These are phyloP conservation scores for Colletotrichum lupini DNA, from an alignment of 2,329 filamentous ascomycete species.

Conservation along the genomic window DNA sequence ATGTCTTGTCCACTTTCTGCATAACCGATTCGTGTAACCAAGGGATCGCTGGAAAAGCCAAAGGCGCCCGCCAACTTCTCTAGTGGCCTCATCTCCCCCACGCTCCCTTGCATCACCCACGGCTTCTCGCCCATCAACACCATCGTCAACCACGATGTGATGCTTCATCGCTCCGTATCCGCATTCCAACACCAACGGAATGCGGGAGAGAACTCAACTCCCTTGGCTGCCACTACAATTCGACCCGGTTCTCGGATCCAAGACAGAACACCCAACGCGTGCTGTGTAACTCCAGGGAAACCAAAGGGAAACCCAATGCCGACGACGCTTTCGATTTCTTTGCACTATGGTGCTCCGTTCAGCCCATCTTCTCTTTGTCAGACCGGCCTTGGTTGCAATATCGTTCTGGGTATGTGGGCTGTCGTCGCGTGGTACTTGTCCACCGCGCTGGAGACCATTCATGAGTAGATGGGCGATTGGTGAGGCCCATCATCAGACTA, in stretches of 20 bases:
- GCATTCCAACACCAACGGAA: background rate
- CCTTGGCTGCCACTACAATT: background rate
- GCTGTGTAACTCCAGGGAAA: background rate
- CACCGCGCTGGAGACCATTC: background rate
- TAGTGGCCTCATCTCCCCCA: background rate
- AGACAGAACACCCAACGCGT: background rate
- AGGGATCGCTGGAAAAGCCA: background rate
- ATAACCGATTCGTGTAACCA: background rate
- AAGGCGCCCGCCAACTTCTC: background rate
- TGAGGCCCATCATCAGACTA: background rate
- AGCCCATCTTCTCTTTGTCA: background rate
- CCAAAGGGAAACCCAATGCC: background rate
- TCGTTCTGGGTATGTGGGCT: background rate
- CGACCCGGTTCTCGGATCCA: background rate
- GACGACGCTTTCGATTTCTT: background rate
- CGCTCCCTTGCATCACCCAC: background rate
- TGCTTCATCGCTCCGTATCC: background rate
- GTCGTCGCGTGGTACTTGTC: background rate
- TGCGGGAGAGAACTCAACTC: background rate
- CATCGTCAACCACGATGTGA: background rate
- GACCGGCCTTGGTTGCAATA: background rate
- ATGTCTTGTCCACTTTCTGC: background rate
- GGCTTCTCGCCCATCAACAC: background rate
- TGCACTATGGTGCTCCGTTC: background rate
- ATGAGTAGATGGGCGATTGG: background rate